Base-by-base conservation (phyloP, 2,329 filamentous ascomycete genomes). In the Fusarium albosuccineum region DNA sequence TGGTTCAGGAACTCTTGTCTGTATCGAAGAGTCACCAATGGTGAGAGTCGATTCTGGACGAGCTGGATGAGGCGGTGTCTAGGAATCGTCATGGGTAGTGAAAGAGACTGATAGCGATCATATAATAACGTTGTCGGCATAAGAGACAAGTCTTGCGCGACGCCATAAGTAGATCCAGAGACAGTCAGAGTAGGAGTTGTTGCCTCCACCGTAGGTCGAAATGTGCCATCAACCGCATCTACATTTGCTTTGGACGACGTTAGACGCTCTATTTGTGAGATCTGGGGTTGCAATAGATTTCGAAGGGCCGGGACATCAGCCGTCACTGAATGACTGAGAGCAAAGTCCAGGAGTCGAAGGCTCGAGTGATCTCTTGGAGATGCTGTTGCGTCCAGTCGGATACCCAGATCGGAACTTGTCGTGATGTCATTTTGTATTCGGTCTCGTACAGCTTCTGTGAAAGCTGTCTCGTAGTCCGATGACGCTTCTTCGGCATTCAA, bases 161-260 rank as follows among this genome's bases (percentile, higher is more conserved):
- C 72, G 0, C 81, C 81, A 39, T 83, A 82, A 1, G 80, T 71
- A 1, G 80, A 80, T 3, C 76, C 79, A 2, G 78, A 76, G 13
- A 83, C 59, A 2, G 77, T 80, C 9, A 83, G 48, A 7, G 76
- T 76, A 5, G 82, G 81, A 5, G 66, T 68, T 14, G 64, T 37
- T 3, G 67, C 66, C 39, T 73, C 63, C 3, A 74, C 53, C 30
- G 60, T 59, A 6, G 66, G 63, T n/a, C 60, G 62, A 22, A 55
- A 49, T 13, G 57, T 44, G 11, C 46, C 42, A 5, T 64, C 62
- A 3, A 61, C 52, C 9, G 22, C 39, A 7, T 65, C 56, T 9
- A 58, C 54, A 14, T 62, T 63, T 26, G 66, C 64, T 6, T 72
- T 54, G 6, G 66, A 64, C 0, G 57, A 37, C 5, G 71, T 51